Conservation (phyloP, 768 basidiomycete genomes). For the Tulasnella sp. region DNA sequence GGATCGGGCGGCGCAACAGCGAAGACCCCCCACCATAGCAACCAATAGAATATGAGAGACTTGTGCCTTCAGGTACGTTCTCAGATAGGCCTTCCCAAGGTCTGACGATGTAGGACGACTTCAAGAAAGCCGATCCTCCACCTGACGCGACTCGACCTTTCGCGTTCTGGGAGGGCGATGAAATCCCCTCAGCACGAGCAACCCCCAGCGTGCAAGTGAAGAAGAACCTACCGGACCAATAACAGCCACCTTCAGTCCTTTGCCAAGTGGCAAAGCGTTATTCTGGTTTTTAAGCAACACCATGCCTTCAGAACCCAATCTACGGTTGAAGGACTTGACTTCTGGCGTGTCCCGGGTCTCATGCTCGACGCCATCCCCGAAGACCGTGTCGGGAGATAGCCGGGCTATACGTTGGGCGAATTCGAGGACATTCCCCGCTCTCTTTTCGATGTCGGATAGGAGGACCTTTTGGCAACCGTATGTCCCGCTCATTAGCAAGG, state of each 20-base stretch:
- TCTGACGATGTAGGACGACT: conserved; percentile 73
- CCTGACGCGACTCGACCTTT: conserved; percentile 70
- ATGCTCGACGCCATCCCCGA: conserved; percentile 45
- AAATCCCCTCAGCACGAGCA: conserved; percentile 66
- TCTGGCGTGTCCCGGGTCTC: conserved; percentile 38
- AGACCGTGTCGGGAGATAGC: conserved; percentile 53
- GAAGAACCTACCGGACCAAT: conserved; percentile 68
- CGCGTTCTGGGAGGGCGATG: conserved; percentile 74
- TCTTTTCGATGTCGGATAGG: conserved; percentile 39
- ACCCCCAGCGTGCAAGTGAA: conserved; percentile 58
- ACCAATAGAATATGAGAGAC: conserved; percentile 70
- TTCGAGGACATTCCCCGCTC: conserved; percentile 39
- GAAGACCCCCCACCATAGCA: conserved; percentile 56
- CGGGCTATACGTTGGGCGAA: conserved; percentile 45
- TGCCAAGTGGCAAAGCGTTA: conserved; percentile 66
- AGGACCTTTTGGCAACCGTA: conserved; percentile 41
- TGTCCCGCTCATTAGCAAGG: conserved; percentile 62
- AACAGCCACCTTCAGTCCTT: conserved; percentile 60
- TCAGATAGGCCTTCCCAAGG: conserved; percentile 74
- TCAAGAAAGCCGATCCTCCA: conserved; percentile 73
- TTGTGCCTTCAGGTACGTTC: conserved; percentile 54
- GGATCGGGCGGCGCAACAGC: neutral
- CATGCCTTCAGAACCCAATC: conserved; percentile 68
- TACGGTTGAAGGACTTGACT: conserved; percentile 56
- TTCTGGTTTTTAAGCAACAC: conserved; percentile 72